Conservation (phyloP, 352 stramenopile genomes). For the Pythium guiyangense region DNA sequence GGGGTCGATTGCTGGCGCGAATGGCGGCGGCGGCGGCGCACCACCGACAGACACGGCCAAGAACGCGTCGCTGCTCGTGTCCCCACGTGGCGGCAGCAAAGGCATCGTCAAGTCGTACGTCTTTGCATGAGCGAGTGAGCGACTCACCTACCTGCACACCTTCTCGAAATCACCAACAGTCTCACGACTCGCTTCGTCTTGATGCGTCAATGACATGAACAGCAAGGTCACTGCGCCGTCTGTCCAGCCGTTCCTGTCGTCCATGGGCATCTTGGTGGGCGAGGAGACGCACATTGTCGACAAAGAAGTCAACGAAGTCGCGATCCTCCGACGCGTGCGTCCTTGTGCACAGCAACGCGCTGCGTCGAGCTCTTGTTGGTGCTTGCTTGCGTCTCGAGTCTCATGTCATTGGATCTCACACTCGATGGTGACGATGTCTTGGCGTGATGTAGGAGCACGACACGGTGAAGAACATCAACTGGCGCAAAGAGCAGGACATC, state of each 20-base stretch:
- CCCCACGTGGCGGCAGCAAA: slow-evolving; percentile 21
- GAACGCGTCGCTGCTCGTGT: slow-evolving; percentile 31
- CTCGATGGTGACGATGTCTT: not conserved
- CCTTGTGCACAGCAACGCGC: no score
- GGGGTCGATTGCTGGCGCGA: slow-evolving; percentile 6
- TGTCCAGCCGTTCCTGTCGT: slow-evolving; percentile 68
- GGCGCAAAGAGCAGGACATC: slow-evolving; percentile 68
- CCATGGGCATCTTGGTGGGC: slow-evolving; percentile 64
- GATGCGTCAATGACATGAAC: not conserved
- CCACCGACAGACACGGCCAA: slow-evolving; percentile 16
- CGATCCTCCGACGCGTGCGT: slow-evolving; percentile 51
- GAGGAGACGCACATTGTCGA: slow-evolving; percentile 79
- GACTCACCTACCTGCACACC: no score
- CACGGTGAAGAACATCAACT: slow-evolving; percentile 58
- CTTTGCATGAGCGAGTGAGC: no score
- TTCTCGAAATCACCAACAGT: no score
- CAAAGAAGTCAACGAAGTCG: slow-evolving; percentile 74
- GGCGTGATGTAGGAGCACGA: slow-evolving; percentile 46
- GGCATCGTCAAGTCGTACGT: slow-evolving; percentile 39
- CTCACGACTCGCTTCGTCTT: not conserved
- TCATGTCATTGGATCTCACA: not conserved
- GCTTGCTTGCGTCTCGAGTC: not conserved
- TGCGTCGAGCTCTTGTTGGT: not conserved
- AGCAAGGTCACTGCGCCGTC: slow-evolving; percentile 65
- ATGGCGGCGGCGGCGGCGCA: not conserved